Conservation (phyloP, 129 eudicot species). For the Lactuca sativa region DNA sequence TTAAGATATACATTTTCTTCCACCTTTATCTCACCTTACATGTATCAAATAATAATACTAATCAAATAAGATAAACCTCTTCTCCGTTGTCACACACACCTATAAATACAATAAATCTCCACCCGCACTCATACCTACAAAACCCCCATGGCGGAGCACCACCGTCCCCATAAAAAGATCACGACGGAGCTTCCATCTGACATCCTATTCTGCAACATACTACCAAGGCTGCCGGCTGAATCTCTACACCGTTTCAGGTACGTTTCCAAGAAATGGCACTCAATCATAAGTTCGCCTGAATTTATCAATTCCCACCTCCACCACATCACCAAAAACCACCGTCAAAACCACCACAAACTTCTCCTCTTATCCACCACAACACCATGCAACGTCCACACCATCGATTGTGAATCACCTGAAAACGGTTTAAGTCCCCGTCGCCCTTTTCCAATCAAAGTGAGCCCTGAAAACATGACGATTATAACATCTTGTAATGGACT, state of each 20-base stretch:
- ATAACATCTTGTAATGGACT: conserved; percentile 14
- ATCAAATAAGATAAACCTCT: neutral
- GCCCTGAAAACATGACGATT: neutral
- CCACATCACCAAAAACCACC: conserved; percentile 2
- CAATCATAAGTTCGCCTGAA: conserved; percentile 6
- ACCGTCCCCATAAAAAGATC: neutral
- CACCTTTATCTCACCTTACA: too few species aligned
- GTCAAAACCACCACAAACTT: conserved; percentile 10
- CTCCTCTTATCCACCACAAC: neutral
- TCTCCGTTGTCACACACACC: neutral
- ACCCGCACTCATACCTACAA: neutral
- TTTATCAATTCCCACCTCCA: neutral
- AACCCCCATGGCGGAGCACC: neutral
- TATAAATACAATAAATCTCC: neutral
- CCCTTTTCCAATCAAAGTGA: neutral
- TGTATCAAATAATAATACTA: too few species aligned
- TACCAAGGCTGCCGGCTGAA: conserved; percentile 15
- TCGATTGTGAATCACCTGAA: conserved; percentile 19
- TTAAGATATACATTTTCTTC: too few species aligned
- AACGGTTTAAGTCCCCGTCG: neutral
- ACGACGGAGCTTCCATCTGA: neutral
- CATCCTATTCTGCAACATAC: neutral
- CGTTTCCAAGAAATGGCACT: conserved; percentile 20
- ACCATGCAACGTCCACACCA: neutral
- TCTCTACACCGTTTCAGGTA: neutral